Evolutionary conservation across 179 eudicot species (phyloP), one percentile per base, ranked within the genome.

Genomic region (Beta corolliflora): DNA sequence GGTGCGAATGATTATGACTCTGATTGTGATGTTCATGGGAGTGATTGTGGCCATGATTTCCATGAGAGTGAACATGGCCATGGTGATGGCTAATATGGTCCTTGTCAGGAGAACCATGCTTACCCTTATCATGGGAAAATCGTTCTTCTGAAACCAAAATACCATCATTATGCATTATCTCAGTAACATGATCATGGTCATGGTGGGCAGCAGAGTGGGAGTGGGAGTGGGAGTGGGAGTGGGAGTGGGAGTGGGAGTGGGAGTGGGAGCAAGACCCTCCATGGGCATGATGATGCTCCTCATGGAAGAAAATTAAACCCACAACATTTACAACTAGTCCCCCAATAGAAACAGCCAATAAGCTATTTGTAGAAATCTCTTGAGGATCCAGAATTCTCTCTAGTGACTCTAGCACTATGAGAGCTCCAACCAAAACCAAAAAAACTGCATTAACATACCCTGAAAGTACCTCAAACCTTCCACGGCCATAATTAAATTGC

Each of bases 281-380:
- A 86, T 96, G 98, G 66, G 99, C 99, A 88, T 91, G 97, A 90
- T 96, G 99, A 86, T 96, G 99, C 83, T 96, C 99, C 83, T 96
- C 99, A 5, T 96, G 99, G 82, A 96, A 96, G 81, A 94, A 96
- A 29, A 96, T 90, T 82, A 96, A 89, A 44, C 99, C 99, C 15
- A 96, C 86, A 76, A 96, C 82, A 86, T 96, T 96, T 69, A 96
- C 99, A 63, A 94, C 79, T 64, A 96, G 89, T 29, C 99, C 99
- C 16, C 99, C 99, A 50, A 96, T 54, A 60, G 99, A 96, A 82
- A 96, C 99, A 54, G 89, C 80, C 83, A 96, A 83, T 77, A 96
- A 85, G 83, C 99, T 94, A 76, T 79, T 88, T 13, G 99, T 96
- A 75, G 98, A 94, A 73, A 96, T 89, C 87, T 96, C 99, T 77